These are phyloP conservation scores for Ogataea pilisensis DNA, from an alignment of 805 yeast genomes.

Conservation along the genomic window DNA sequence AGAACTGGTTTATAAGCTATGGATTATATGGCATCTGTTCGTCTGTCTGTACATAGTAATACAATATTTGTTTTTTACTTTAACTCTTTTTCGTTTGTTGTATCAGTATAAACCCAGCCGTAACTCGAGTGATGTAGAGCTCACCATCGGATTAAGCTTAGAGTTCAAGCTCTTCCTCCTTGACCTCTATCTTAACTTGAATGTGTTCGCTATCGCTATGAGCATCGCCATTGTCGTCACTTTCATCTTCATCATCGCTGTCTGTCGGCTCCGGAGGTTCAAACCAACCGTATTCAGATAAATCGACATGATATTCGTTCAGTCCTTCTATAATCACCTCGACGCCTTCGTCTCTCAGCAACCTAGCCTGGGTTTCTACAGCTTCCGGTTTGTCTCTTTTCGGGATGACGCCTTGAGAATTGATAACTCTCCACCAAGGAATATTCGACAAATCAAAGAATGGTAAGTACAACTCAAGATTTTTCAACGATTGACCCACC, in stretches of 20 bases:
- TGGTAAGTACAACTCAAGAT: constrained; percentile 31
- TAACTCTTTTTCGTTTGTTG: too few species aligned
- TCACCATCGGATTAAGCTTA: too few species aligned
- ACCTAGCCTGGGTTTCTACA: constrained; percentile 42
- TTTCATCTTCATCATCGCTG: constrained; percentile 1
- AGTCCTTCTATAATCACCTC: constrained; percentile 29
- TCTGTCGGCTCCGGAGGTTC: constrained; percentile 35
- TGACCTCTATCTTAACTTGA: neutral
- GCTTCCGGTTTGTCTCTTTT: constrained; percentile 41
- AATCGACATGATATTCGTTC: constrained; percentile 34
- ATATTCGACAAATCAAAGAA: constrained; percentile 33
- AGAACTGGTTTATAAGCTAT: too few species aligned
- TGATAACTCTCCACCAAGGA: constrained; percentile 82
- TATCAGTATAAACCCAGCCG: too few species aligned
- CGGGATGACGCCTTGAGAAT: constrained; percentile 60
- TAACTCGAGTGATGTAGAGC: too few species aligned
- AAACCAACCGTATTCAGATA: constrained; percentile 63
- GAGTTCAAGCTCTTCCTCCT: neutral
- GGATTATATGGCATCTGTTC: too few species aligned
- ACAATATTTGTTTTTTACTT: too few species aligned
- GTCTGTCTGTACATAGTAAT: too few species aligned
- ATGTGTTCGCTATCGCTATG: neutral
- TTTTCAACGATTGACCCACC: constrained; percentile 69
- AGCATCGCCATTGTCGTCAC: neutral
- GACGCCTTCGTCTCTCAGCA: constrained; percentile 46